Evolutionary conservation across 805 yeast species (phyloP).

Genomic region (Sugiyamaella qingdaonensis): DNA sequence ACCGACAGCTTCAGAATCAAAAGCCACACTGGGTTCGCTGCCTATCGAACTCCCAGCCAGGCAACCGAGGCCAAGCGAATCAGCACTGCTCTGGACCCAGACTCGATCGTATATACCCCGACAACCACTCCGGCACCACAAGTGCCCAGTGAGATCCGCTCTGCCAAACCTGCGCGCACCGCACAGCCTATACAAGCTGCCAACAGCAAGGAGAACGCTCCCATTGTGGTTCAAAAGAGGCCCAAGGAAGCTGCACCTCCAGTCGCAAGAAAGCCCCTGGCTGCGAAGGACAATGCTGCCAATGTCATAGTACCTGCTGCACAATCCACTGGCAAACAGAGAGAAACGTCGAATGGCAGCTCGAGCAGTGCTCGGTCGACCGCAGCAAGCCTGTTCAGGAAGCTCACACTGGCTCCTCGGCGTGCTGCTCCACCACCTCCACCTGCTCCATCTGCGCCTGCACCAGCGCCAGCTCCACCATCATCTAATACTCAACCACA

Average conservation of each 20-base stretch:
- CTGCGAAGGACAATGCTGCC: slow-evolving; percentile 8
- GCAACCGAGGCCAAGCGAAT: background rate
- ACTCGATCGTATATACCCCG: background rate
- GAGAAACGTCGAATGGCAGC: slow-evolving; percentile 6
- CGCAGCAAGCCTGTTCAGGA: slow-evolving; percentile 16
- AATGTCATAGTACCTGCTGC: background rate
- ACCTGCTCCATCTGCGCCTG: background rate
- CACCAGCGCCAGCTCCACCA: slow-evolving; percentile 1
- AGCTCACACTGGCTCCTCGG: slow-evolving; percentile 17
- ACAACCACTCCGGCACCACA: slow-evolving; percentile 1
- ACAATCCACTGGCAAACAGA: background rate
- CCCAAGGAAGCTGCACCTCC: background rate
- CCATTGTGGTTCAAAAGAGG: background rate
- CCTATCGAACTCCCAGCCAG: slow-evolving; percentile 11
- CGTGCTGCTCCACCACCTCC: slow-evolving; percentile 23
- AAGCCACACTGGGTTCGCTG: slow-evolving; percentile 11
- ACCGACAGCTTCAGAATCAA: slow-evolving; percentile 21
- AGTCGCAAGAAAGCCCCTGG: slow-evolving; percentile 13
- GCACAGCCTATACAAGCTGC: background rate
- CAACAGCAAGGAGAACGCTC: background rate
- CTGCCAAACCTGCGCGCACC: background rate
- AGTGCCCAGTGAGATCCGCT: background rate
- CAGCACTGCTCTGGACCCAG: background rate
- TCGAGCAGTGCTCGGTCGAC: slow-evolving; percentile 7
- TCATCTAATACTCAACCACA: background rate